A percentile compares a stretch with the other conserved stretches of the same genome.
Conservation (phyloP, 306 rosid genomes). For the Lathyrus aphaca region DNA sequence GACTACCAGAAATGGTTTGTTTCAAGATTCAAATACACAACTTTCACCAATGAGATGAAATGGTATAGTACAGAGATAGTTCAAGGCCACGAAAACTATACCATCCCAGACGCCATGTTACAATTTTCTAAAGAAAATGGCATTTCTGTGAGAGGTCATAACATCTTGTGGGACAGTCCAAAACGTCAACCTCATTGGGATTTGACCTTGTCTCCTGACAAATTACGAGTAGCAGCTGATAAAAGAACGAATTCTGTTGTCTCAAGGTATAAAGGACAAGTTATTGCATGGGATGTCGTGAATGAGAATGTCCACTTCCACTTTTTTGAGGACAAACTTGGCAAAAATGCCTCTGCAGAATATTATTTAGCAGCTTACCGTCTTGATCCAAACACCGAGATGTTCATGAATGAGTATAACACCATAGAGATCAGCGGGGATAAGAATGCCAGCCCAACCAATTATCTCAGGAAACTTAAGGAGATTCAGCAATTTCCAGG, state of each 20-base stretch:
- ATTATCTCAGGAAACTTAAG: constrained; percentile 47
- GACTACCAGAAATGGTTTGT: constrained; percentile 67
- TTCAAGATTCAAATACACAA: constrained; percentile 62
- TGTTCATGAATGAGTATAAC: constrained; percentile 77
- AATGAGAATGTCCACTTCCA: constrained; percentile 76
- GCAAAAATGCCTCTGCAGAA: constrained; percentile 59
- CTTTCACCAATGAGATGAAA: constrained; percentile 82
- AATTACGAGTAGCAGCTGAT: constrained; percentile 49
- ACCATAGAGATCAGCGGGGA: constrained; percentile 59
- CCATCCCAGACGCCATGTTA: constrained; percentile 69
- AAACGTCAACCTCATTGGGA: constrained; percentile 62
- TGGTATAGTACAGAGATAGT: constrained; percentile 71
- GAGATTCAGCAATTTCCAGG: constrained; percentile 56
- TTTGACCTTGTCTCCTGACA: constrained; percentile 48
- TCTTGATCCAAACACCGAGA: constrained; percentile 56
- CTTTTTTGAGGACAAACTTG: constrained; percentile 61
- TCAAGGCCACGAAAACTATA: constrained; percentile 66
- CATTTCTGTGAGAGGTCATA: constrained; percentile 70
- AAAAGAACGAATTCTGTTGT: constrained; percentile 65
- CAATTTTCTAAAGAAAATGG: constrained; percentile 50
- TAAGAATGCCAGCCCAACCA: constrained; percentile 39
- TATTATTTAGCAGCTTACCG: constrained; percentile 49
- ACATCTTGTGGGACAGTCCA: constrained; percentile 65
- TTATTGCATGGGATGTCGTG: constrained; percentile 85
- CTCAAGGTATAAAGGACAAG: constrained; percentile 60